Base-by-base conservation (phyloP, 192 early-diverging fungal species). In the Helicostylum pulchrum region DNA sequence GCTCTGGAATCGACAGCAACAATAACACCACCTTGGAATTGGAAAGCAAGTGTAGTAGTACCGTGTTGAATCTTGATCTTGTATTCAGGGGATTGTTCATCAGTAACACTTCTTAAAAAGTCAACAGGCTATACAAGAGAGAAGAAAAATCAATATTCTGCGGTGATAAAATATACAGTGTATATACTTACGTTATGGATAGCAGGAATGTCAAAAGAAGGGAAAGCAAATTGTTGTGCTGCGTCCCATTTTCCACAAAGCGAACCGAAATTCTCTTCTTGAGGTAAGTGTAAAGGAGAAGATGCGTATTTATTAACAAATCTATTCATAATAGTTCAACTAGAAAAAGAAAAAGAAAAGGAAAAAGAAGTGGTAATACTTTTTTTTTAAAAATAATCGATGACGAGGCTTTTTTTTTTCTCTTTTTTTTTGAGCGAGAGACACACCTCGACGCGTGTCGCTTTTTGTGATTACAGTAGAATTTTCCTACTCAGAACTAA, bases 11-110 rank as follows among this genome's bases (percentile, higher is more conserved):
- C 97, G 8, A 93, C 93, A 12, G 92, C 90, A 26, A 99, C 92
- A 47, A 99, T 83, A 44, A 99, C 89, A 42, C 97, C 97, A 45
- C 86, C 82, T 59, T 90, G 83, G 80, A 95, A 99, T 77, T 96
- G 93, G 85, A 99, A 99, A 43, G 95, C 95, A 48, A 99, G 78
- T 0, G 97, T 99, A 4, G 97, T 99, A 9, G 97, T 99, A 70
- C 97, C 97, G 76, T 99, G 92, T 56, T 87, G 86, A 62, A 97
- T 89, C 69, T 95, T 91, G 72, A 99, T 92, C 49, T 84, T 78
- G 72, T 89, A 86, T 59, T 93, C 86, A 44, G 88, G 82, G 12
- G 90, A 86, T 59, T 76, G 75, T 45, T 82, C 84, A 62, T 90
- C 87, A 3, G 90, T 96, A 68, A 91, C 86, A 53, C 86, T 78